Conservation (phyloP, 768 basidiomycete genomes). For the Trametes cubensis region DNA sequence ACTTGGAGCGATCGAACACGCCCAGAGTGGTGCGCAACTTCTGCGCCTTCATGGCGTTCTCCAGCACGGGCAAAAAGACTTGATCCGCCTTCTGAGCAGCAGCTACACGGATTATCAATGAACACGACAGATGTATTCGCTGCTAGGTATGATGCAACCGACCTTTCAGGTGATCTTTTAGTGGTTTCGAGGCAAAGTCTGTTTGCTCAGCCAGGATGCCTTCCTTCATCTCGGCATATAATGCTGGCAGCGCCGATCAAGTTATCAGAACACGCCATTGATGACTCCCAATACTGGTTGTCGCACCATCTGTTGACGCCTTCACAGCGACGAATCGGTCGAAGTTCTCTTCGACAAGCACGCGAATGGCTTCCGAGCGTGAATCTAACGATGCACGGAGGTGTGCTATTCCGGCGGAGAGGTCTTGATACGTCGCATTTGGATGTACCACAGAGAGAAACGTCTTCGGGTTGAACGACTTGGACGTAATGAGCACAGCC, state of each 20-base stretch:
- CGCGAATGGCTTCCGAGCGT: slow-evolving; percentile 90
- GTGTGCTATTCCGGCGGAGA: slow-evolving; percentile 74
- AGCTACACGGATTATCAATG: slow-evolving; percentile 45
- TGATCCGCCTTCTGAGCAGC: slow-evolving; percentile 93
- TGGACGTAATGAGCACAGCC: slow-evolving; percentile 83
- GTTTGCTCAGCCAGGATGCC: slow-evolving; percentile 74
- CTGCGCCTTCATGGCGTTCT: slow-evolving; percentile 93
- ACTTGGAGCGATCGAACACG: slow-evolving; percentile 95
- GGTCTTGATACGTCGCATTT: slow-evolving; percentile 91
- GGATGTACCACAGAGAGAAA: slow-evolving; percentile 93
- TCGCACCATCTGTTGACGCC: slow-evolving; percentile 88
- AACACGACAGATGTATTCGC: background rate
- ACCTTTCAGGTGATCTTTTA: slow-evolving; percentile 89
- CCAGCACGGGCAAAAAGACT: slow-evolving; percentile 93
- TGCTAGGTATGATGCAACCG: slow-evolving; percentile 22
- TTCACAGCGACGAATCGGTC: slow-evolving; percentile 98
- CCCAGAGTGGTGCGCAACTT: slow-evolving; percentile 90
- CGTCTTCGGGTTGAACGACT: slow-evolving; percentile 93
- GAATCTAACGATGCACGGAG: slow-evolving; percentile 82
- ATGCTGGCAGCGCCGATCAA: slow-evolving; percentile 48
- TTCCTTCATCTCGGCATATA: slow-evolving; percentile 92
- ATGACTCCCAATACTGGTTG: too few species aligned
- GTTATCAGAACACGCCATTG: too few species aligned
- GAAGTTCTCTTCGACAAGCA: slow-evolving; percentile 97
- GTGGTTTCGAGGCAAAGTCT: slow-evolving; percentile 81